A percentile compares a stretch with the other conserved stretches of the same genome.
phyloP scores from a whole-genome alignment of 2,329 filamentous ascomycete species.

The Alternaria ventricosa region DNA sequence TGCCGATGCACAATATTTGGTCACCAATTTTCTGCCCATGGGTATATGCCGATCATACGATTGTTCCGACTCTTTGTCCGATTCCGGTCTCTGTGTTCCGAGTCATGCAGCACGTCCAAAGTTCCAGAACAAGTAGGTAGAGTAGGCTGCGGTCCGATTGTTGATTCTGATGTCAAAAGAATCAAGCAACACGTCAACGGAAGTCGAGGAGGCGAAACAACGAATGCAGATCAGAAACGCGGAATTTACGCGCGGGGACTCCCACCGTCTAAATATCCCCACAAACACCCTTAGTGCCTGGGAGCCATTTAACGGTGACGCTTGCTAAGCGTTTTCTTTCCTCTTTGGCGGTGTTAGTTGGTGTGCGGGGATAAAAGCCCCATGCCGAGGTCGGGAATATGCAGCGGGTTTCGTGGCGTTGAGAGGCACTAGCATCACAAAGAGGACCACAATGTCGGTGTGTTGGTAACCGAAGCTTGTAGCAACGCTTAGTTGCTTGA shows the following conservation, averaged over 20 bases:
- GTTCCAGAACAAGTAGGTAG: not conserved
- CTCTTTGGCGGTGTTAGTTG: constrained; percentile 1
- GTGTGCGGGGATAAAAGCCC: constrained; percentile 28
- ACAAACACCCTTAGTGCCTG: constrained; percentile 2
- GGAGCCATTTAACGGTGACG: constrained; percentile 17
- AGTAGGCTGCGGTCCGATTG: not conserved
- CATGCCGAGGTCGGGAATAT: constrained; percentile 35
- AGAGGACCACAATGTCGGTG: not conserved
- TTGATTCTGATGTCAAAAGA: not conserved
- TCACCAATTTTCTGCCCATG: not conserved
- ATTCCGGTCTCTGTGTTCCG: not conserved
- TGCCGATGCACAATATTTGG: not conserved
- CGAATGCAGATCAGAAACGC: not conserved
- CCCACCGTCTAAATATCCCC: not conserved
- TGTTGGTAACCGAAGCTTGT: not conserved
- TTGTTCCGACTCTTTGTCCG: not conserved
- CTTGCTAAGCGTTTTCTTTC: constrained; percentile 32
- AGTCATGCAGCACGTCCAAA: not conserved
- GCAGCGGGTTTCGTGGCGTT: not conserved
- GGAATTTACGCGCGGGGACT: not conserved
- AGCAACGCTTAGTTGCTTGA: not conserved
- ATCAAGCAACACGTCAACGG: not conserved
- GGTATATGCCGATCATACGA: not conserved
- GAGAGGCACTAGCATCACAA: not conserved
- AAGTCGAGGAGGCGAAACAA: not conserved